Evolutionary conservation across 2,329 filamentous ascomycete species (phyloP).

Genomic region (Zalaria sp.): DNA sequence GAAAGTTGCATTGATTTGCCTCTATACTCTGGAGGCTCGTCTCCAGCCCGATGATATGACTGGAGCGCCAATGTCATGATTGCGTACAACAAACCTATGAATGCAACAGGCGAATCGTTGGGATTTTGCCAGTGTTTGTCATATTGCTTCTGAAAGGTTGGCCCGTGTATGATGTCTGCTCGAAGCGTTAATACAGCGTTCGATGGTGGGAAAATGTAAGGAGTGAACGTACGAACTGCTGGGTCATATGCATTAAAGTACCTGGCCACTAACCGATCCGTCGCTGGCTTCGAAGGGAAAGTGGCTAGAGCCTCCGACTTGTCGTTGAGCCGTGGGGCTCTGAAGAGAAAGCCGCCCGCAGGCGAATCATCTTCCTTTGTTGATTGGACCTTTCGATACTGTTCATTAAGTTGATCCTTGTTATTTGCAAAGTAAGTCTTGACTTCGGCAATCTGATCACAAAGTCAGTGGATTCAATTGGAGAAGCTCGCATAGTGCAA

Average conservation of each 20-base stretch:
- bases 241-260: conserved; percentile 78
- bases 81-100: conserved; percentile 63
- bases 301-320: conserved; percentile 66
- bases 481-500: too few species aligned
- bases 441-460: conserved; percentile 64
- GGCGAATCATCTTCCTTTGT: conserved; percentile 45
- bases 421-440: conserved; percentile 78
- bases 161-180: conserved; percentile 40
- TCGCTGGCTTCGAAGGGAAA: conserved; percentile 66
- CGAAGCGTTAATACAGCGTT: background rate
- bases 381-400: conserved; percentile 60
- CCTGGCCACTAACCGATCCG: conserved; percentile 72
- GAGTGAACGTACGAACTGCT: conserved; percentile 38
- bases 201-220: background rate
- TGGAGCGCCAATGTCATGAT: conserved; percentile 66
- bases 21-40: conserved; percentile 66
- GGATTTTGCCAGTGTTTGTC: conserved; percentile 59
- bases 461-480: background rate
- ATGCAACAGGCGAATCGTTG: conserved; percentile 58
- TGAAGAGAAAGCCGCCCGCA: conserved; percentile 67
- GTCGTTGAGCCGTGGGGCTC: conserved; percentile 52
- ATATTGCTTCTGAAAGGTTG: conserved; percentile 67
- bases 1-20: conserved; percentile 42
- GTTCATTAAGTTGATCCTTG: conserved; percentile 78
- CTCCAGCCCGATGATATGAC: conserved; percentile 65